Conservation (phyloP, 176 grass and related monocot species). For the Eremochloa ophiuroides region DNA sequence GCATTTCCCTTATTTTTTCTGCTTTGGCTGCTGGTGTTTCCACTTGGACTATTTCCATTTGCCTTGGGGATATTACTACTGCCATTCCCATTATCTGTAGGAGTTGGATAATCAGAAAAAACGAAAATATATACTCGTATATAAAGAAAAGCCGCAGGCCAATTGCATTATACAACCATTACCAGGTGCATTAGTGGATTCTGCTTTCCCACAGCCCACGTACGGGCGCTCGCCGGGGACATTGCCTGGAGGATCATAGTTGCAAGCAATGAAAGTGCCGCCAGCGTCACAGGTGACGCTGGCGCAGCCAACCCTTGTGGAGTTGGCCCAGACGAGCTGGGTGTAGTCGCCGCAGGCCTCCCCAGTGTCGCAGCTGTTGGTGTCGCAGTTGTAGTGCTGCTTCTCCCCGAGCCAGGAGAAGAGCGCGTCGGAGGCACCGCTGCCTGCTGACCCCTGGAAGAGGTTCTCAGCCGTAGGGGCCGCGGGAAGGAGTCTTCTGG, state of each 20-base stretch:
- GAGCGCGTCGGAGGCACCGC: conserved; percentile 32
- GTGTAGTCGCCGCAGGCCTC: conserved; percentile 44
- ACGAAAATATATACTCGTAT: too few species aligned
- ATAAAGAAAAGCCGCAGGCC: not conserved
- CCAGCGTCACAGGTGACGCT: conserved; percentile 11
- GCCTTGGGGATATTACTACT: not conserved
- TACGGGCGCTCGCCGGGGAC: conserved; percentile 33
- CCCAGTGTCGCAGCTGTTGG: conserved; percentile 27
- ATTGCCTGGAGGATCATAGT: conserved; percentile 52
- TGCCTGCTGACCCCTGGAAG: conserved; percentile 22
- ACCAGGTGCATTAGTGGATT: not conserved
- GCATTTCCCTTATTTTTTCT: not conserved
- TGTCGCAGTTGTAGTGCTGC: conserved; percentile 28
- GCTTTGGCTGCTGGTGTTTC: not conserved
- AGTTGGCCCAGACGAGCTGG: conserved; percentile 48
- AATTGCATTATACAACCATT: not conserved
- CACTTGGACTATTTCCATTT: not conserved
- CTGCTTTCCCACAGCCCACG: not conserved
- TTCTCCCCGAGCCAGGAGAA: conserved; percentile 39
- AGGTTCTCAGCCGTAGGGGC: conserved; percentile 67
- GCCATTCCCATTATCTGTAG: not conserved
- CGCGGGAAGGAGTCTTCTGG: conserved; percentile 16
- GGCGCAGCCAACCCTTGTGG: conserved; percentile 38
- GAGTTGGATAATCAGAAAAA: not conserved
- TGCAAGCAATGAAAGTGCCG: conserved; percentile 43